Base-by-base conservation (phyloP, 140 eudicot genomes). In the Anethum foeniculum region DNA sequence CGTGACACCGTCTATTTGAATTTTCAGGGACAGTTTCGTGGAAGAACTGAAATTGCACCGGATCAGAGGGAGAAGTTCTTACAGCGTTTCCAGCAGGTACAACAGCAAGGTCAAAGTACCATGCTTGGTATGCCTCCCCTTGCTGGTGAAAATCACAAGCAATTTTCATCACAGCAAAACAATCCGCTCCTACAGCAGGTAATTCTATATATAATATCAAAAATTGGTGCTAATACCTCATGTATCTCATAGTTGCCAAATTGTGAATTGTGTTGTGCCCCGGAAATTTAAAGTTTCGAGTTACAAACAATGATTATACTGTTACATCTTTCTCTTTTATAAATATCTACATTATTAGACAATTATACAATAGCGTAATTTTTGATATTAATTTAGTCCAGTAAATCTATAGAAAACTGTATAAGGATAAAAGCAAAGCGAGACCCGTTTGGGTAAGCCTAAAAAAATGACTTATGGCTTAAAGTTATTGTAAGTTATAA, bases 1-100 rank as follows among this genome's bases (percentile, higher is more conserved):
- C 10, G 30, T 56, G 72, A 68, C 60, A 77, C 44, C 4, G 39
- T 54, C 1, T 52, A 58, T 81, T 48, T 84, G 75, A 49, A 69
- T 80, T 65, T 77, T 77, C 65, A 88, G 91, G 91, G 93, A 54
- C 97, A 92, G 79, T 25, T 91, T 41, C 97, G 97, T 83, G 94
- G 94, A 87, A 93, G 99, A 86, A 83, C 99, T 73, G 98, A 96
- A 86, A 91, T 96, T 86, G 94, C 96, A 77, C 98, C 98, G 49
- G 99, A 96, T 79, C 97, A 89, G 76, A 88, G 98, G 85, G 99
- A 96, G 96, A 88, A 96, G 84, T 96, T 81, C 84, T 81, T 96
- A 77, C 99, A 96, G 77, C 85, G 94, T 75, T 88, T 83, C 64
- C 99, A 95, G 85, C 97, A 94, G 83, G 94, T 92, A 49, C 96